These are phyloP conservation scores for Aspergillus sp. DNA, from an alignment of 2,329 filamentous ascomycete species.

Conservation along the genomic window DNA sequence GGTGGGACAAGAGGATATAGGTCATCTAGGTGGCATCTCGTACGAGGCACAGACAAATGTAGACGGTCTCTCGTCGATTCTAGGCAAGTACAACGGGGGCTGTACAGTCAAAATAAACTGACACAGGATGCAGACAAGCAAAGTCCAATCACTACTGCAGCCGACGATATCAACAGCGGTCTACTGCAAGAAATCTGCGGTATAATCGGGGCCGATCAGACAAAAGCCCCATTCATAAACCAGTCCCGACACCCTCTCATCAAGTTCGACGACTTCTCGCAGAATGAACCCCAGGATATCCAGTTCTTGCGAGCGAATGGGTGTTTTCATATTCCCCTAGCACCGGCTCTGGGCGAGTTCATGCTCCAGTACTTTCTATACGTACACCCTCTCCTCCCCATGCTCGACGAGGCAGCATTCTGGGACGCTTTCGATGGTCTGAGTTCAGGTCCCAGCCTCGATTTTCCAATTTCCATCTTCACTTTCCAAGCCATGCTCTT, in stretches of 20 bases:
- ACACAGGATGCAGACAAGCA: not conserved
- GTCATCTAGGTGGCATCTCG: not conserved
- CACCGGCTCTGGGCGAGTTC: not conserved
- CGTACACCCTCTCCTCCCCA: not conserved
- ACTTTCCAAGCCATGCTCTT: constrained; percentile 1
- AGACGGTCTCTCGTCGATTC: not conserved
- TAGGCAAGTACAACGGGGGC: not conserved
- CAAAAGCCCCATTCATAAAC: not conserved
- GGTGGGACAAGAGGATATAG: not conserved
- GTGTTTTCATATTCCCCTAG: not conserved
- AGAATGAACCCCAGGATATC: not conserved
- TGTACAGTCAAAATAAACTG: not conserved
- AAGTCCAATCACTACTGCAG: not conserved
- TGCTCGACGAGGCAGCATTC: not conserved
- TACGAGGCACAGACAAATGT: not conserved
- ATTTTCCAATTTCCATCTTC: not conserved
- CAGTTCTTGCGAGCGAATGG: not conserved
- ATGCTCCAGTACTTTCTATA: not conserved
- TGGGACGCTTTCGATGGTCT: not conserved
- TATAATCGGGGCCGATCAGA: not conserved
- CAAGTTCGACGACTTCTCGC: not conserved
- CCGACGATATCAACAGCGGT: not conserved
- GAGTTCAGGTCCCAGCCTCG: not conserved
- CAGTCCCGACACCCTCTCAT: not conserved
- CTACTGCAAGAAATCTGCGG: not conserved